These are phyloP conservation scores for Helicocarpus griseus DNA, from an alignment of 2,329 filamentous ascomycete species.

Conservation along the genomic window DNA sequence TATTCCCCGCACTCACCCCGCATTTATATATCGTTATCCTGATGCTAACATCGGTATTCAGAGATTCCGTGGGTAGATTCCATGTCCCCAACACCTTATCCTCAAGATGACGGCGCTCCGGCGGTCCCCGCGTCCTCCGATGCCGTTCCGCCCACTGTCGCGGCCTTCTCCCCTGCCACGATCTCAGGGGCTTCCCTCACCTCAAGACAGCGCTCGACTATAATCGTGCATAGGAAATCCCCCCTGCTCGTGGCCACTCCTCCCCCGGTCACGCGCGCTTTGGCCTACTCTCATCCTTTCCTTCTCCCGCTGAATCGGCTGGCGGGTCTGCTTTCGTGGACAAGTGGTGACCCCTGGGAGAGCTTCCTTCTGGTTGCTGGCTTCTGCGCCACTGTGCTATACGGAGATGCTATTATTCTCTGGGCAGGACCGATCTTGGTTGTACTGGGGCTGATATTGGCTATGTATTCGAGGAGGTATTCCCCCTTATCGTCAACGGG, in stretches of 20 bases:
- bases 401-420: constrained; percentile 73
- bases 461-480: constrained; percentile 86
- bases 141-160: constrained; percentile 62
- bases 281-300: constrained; percentile 94
- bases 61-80: constrained; percentile 46
- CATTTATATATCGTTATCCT: neutral
- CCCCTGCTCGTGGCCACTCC: constrained; percentile 87
- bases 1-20: neutral
- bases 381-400: constrained; percentile 81
- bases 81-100: constrained; percentile 38
- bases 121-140: constrained; percentile 26
- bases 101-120: constrained; percentile 29
- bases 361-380: constrained; percentile 78
- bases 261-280: constrained; percentile 82
- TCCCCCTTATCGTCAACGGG: constrained; percentile 82
- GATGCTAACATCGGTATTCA: constrained; percentile 19
- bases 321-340: constrained; percentile 84
- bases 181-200: constrained; percentile 59
- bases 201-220: constrained; percentile 72
- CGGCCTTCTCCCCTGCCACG: constrained; percentile 79
- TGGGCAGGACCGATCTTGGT: constrained; percentile 76
- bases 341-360: constrained; percentile 87
- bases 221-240: constrained; percentile 94
- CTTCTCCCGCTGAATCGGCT: constrained; percentile 79
- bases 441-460: constrained; percentile 68